Percentiles rank a stretch among this genome's conserved stretches.
Evolutionary conservation across 441 rosid species (phyloP).

Genomic region (Corymbia citriodora): DNA sequence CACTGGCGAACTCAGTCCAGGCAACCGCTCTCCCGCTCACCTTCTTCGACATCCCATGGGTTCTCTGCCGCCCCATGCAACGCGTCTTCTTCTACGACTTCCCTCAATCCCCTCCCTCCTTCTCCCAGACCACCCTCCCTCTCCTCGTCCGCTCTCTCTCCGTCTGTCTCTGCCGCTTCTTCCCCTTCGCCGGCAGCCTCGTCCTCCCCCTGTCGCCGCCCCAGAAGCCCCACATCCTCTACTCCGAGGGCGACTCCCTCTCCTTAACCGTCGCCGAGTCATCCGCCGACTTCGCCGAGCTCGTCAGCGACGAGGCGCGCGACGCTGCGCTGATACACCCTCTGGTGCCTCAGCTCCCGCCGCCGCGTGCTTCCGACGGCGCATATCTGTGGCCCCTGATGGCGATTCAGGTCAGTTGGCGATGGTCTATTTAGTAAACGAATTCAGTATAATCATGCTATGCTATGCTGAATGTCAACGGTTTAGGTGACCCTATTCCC

Average conservation of each 20-base stretch:
- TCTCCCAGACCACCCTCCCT: not conserved
- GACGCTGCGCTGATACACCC: not conserved
- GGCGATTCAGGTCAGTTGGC: not conserved
- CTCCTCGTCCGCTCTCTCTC: slow-evolving; percentile 2
- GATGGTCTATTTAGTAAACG: rapidly evolving
- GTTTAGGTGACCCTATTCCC: slow-evolving; percentile 3
- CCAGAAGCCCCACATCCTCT: not conserved
- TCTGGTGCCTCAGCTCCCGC: slow-evolving; percentile 2
- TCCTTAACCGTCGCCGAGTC: not conserved
- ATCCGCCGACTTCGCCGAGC: not conserved
- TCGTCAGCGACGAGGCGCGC: not conserved
- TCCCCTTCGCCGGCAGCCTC: not conserved
- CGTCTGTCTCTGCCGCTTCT: not conserved
- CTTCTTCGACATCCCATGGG: slow-evolving; percentile 2
- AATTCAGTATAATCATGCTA: not conserved
- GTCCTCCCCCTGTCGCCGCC: not conserved
- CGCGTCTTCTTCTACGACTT: not conserved
- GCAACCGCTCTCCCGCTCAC: not conserved
- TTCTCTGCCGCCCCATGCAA: slow-evolving; percentile 1
- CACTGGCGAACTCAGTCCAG: not conserved
- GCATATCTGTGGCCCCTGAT: not conserved
- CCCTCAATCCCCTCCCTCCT: not conserved
- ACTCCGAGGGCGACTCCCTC: not conserved
- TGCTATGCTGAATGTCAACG: not conserved
- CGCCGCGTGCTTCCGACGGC: not conserved